Evolutionary conservation across 495 filamentous ascomycete species (phyloP), one percentile per base, ranked within the genome.

Genomic region (Hypomontagnella monticulosa): DNA sequence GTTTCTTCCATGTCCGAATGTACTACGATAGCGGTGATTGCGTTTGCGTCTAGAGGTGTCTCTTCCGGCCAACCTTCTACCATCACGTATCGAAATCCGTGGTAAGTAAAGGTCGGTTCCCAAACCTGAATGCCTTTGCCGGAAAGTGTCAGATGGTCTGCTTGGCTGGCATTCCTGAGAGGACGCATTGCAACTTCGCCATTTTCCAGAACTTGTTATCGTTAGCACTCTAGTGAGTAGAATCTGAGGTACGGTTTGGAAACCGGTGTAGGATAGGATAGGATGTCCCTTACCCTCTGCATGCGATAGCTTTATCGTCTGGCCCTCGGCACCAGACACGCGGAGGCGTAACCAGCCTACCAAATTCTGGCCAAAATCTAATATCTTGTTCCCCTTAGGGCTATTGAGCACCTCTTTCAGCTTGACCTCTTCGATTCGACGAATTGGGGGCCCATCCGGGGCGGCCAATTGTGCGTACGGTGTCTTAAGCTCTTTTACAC

Each of bases 341-440:
- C 63, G 69, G 16, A 83, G 64, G 4, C 67, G 67, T n/a, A 85
- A 63, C 44, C 76, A 76, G 3, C 83, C 84, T 4, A 85, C 84
- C 9, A 86, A 71, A 54, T 86, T 87, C 59, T 86, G 84, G 10
- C 83, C 83, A 60, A 85, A 86, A 59, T 87, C 84, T 4, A 87
- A 49, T 14, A 80, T 69, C 14, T 76, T 79, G 41, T 79, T 82
- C 9, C 79, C 79, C 1, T 75, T 71, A 2, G 80, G 78, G 8
- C 76, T 82, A 9, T 56, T 78, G n/a, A 81, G 68, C 14, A 85
- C 67, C 9, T 77, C 54, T 34, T 74, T 48, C 2, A 78, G 63
- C 33, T 73, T 61, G 1, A 82, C 52, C 16, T 77, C 72, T 47
- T 78, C 69, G 0, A 71, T 60, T 12, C 66, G 62, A 9, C 72